A percentile compares a stretch with the other conserved stretches of the same genome.
These are phyloP conservation scores for Skeletonema menzelii DNA, from an alignment of 108 stramenopile species.

Conservation along the genomic window DNA sequence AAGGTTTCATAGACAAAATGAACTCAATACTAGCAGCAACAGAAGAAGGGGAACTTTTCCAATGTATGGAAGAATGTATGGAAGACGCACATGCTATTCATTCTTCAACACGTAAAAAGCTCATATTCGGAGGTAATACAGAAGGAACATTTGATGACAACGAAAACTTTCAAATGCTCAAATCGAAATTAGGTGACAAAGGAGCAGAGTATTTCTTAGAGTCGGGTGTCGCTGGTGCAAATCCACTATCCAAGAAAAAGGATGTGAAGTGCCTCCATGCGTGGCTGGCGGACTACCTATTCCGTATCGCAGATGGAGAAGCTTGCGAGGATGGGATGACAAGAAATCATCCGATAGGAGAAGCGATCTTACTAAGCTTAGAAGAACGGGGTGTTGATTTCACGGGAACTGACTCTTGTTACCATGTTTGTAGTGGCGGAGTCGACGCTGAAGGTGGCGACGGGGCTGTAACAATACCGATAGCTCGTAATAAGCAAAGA, in stretches of 20 bases:
- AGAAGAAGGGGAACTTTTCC: not conserved
- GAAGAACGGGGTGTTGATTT: slow-evolving; percentile 24
- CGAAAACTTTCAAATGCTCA: slow-evolving; percentile 12
- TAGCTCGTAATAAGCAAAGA: slow-evolving; percentile 43
- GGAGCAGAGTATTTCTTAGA: slow-evolving; percentile 30
- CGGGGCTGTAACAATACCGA: slow-evolving; percentile 28
- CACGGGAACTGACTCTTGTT: slow-evolving; percentile 33
- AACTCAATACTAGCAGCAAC: slow-evolving; percentile 7
- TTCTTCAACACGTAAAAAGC: slow-evolving; percentile 18
- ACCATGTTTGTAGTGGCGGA: slow-evolving; percentile 28
- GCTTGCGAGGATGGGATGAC: not conserved
- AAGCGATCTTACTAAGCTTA: slow-evolving; percentile 18
- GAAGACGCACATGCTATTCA: slow-evolving; percentile 31
- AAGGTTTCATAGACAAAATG: slow-evolving; percentile 31
- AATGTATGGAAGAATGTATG: slow-evolving; percentile 13
- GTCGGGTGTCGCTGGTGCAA: slow-evolving; percentile 41
- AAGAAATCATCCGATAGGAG: slow-evolving; percentile 21
- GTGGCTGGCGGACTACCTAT: slow-evolving; percentile 47
- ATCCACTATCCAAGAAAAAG: slow-evolving; percentile 6
- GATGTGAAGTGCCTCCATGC: slow-evolving; percentile 54
- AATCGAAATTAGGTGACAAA: slow-evolving; percentile 27
- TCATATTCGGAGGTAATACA: slow-evolving; percentile 5
- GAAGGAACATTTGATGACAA: slow-evolving; percentile 1
- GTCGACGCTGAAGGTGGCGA: not conserved
- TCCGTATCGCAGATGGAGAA: slow-evolving; percentile 8